These are phyloP conservation scores for Acanthamoeba castellanii DNA, from an alignment of 208 protist genomes.

Conservation along the genomic window DNA sequence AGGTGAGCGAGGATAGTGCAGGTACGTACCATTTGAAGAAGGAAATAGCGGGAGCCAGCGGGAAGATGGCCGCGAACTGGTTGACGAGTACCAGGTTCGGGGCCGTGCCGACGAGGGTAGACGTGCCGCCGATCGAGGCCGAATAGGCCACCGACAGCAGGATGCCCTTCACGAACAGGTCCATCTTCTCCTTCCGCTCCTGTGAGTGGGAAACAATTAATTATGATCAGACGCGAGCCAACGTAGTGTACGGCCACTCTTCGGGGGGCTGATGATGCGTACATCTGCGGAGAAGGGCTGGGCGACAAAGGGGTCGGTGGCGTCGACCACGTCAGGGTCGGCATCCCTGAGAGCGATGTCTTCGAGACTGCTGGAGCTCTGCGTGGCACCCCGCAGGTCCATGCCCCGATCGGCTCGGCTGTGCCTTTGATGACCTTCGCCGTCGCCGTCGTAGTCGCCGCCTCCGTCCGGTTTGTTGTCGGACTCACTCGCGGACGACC, in stretches of 20 bases:
- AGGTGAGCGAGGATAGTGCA: too few species aligned
- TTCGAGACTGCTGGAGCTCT: neutral
- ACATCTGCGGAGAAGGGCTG: neutral
- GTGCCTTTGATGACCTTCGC: neutral
- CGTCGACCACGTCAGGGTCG: neutral
- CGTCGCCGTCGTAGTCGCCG: neutral
- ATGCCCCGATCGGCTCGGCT: neutral
- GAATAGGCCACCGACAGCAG: conserved; percentile 62
- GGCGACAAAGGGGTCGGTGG: neutral
- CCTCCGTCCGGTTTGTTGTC: neutral
- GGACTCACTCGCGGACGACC: neutral
- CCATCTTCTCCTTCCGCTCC: neutral
- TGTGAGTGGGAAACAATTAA: neutral
- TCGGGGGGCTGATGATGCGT: too few species aligned
- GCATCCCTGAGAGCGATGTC: neutral
- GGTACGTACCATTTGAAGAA: conserved; percentile 54
- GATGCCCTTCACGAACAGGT: conserved; percentile 11
- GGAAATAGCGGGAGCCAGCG: neutral
- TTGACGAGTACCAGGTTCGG: conserved; percentile 44
- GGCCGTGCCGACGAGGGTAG: conserved; percentile 45
- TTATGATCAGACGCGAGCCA: neutral
- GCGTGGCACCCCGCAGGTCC: neutral
- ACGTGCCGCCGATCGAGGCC: conserved; percentile 65
- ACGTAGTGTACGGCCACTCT: too few species aligned
- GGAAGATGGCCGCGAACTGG: conserved; percentile 35